phyloP scores from a whole-genome alignment of 768 basidiomycete species.

The Agrocybe praecox region DNA sequence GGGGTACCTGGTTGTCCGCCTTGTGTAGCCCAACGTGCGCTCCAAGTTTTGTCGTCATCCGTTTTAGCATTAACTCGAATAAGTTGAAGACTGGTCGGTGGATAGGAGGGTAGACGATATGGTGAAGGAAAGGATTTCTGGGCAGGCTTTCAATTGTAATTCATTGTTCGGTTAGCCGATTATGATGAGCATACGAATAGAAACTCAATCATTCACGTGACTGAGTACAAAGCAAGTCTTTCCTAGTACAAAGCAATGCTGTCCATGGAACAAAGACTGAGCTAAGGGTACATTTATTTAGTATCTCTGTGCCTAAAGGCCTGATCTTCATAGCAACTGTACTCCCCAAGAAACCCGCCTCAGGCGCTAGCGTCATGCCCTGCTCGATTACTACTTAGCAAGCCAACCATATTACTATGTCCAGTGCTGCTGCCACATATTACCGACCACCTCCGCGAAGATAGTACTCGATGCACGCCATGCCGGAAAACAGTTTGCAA shows the following conservation, averaged over 20 bases:
- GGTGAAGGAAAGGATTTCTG: constrained; percentile 7
- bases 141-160: constrained; percentile 15
- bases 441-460: no score
- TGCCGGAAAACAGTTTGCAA: no score
- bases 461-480: no score
- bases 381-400: no score
- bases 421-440: no score
- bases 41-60: constrained; percentile 53
- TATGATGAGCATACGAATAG: constrained; percentile 10
- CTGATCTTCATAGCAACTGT: constrained; percentile 20
- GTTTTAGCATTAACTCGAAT: constrained; percentile 42
- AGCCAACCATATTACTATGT: no score
- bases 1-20: constrained; percentile 20
- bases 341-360: no score
- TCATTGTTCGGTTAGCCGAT: constrained; percentile 29
- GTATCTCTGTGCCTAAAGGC: not conserved
- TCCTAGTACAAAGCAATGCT: not conserved
- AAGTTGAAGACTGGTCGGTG: constrained; percentile 8
- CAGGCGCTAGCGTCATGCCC: no score
- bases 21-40: constrained; percentile 38
- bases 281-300: no score
- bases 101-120: constrained; percentile 1
- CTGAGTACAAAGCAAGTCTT: constrained; percentile 12
- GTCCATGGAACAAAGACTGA: constrained; percentile 6
- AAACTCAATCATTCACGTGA: constrained; percentile 12